Evolutionary conservation across 1,139 yeast genomes (phyloP), one percentile per base, ranked within the genome.

Genomic region (Suhomyces anneliseae): DNA sequence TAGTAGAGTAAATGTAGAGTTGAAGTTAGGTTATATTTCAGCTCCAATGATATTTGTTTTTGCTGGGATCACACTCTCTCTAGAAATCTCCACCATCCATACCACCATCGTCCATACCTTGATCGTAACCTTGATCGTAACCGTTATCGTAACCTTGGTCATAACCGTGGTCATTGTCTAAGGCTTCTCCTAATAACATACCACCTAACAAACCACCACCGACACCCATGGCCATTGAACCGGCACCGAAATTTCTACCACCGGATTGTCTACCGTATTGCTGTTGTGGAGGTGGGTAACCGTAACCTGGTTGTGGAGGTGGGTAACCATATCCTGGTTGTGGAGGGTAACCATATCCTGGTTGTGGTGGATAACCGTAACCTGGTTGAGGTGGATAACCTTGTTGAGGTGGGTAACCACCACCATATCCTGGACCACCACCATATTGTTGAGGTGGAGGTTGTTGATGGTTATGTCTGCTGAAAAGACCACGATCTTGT

Each of bases 171-270:
- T 63, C 54, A 31, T 54, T 56, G 32, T 55, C 38, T 40, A 58
- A 38, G 65, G 72, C 68, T 24, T 64, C 58, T 50, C 78, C 70
- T 35, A 78, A 62, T 10, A 64, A 64, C 72, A 83, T 69, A 50
- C 95, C 95, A 48, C 95, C 95, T 7, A 87, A 66, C 47, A 87
- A 61, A 66, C 96, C 96, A 31, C 87, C 93, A 55, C 93, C 95
- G 0, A 83, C 85, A 56, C 95, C 96, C 60, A 85, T 64, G 29
- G 86, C 82, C 69, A 81, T 59, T 34, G 83, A 80, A 12, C 82
- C 77, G 42, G 73, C 61, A 4, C 61, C 71, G 44, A 67, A 58
- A 14, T 74, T 69, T 52, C 44, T 43, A 29, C 48, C 60, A 26
- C 57, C 57, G 37, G 59, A 67, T 53, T 60, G 70, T 14, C 53